A percentile compares a stretch with the other conserved stretches of the same genome.
Conservation (phyloP, 2,329 filamentous ascomycete genomes). For the Chaetomium sp. region DNA sequence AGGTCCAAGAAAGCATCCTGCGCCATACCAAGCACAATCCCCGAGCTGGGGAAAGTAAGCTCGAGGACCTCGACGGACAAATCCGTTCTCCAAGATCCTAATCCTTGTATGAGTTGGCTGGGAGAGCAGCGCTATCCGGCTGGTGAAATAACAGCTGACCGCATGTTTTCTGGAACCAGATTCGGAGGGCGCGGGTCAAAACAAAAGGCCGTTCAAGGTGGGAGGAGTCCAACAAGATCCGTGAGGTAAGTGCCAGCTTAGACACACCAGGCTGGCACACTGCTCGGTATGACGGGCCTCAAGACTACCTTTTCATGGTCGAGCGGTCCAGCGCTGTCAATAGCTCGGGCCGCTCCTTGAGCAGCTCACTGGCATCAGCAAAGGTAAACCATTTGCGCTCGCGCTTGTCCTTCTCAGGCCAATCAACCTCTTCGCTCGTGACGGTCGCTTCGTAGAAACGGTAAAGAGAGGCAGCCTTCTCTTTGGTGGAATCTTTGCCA, state of each 20-base stretch:
- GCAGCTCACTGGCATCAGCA: conserved; percentile 67
- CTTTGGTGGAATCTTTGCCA: conserved; percentile 30
- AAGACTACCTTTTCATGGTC: conserved; percentile 51
- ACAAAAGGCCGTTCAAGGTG: too few species aligned
- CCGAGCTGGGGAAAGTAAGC: not conserved
- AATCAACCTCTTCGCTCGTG: conserved; percentile 73
- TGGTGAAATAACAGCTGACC: too few species aligned
- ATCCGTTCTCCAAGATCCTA: too few species aligned
- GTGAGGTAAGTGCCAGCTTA: not conserved
- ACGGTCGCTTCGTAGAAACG: conserved; percentile 87
- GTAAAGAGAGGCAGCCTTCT: conserved; percentile 61
- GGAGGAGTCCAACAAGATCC: too few species aligned
- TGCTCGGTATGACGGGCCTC: conserved; percentile 16
- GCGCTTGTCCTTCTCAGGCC: conserved; percentile 92
- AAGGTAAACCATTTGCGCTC: conserved; percentile 87
- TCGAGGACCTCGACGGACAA: not conserved
- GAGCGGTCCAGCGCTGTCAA: conserved; percentile 80
- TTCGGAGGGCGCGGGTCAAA: too few species aligned
- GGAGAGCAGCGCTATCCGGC: too few species aligned
- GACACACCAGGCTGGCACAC: not conserved
- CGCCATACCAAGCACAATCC: conserved; percentile 10
- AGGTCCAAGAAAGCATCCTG: not conserved
- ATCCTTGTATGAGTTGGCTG: too few species aligned
- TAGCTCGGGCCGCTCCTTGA: conserved; percentile 77
- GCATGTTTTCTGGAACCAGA: too few species aligned